Evolutionary conservation across 1,284 basidiomycete species (phyloP).

Genomic region (Tremellales sp.): DNA sequence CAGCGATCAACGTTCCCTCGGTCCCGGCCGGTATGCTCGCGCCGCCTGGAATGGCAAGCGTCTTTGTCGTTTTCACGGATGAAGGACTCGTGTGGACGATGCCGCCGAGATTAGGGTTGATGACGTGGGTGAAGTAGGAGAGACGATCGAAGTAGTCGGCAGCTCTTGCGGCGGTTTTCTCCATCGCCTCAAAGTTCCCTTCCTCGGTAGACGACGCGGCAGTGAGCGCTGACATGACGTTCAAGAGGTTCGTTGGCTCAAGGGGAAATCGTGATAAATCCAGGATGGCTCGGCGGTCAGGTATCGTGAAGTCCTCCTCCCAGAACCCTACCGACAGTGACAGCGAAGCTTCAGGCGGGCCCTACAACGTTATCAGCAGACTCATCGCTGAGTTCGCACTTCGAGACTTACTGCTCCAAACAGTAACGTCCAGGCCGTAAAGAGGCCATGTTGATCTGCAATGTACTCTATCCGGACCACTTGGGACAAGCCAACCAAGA

Average conservation of each 20-base stretch:
- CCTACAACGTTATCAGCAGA: slow-evolving; percentile 12
- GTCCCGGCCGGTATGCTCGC: slow-evolving; percentile 25
- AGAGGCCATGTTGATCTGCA: slow-evolving; percentile 28
- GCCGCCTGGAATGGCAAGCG: slow-evolving; percentile 37
- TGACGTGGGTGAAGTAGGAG: slow-evolving; percentile 21
- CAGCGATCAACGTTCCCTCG: slow-evolving; percentile 21
- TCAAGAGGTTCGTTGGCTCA: slow-evolving; percentile 23
- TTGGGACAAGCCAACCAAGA: slow-evolving; percentile 38
- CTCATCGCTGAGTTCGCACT: background rate
- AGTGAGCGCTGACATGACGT: slow-evolving; percentile 30
- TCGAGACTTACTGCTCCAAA: slow-evolving; percentile 30
- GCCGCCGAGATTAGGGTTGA: slow-evolving; percentile 17
- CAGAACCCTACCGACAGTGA: slow-evolving; percentile 39
- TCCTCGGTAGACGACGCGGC: slow-evolving; percentile 19
- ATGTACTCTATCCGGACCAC: slow-evolving; percentile 32
- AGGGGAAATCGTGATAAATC: slow-evolving; percentile 34
- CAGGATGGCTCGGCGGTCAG: slow-evolving; percentile 34
- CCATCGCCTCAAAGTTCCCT: slow-evolving; percentile 12
- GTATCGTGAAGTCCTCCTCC: slow-evolving; percentile 32
- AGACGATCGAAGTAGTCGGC: slow-evolving; percentile 37
- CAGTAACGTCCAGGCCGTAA: slow-evolving; percentile 33
- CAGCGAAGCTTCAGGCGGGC: slow-evolving; percentile 24
- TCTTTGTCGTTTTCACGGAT: slow-evolving; percentile 23
- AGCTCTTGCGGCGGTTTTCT: slow-evolving; percentile 24
- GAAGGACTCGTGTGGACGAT: too few relatives aligned